phyloP scores from a whole-genome alignment of 768 basidiomycete species.

The Hortiboletus campestris region DNA sequence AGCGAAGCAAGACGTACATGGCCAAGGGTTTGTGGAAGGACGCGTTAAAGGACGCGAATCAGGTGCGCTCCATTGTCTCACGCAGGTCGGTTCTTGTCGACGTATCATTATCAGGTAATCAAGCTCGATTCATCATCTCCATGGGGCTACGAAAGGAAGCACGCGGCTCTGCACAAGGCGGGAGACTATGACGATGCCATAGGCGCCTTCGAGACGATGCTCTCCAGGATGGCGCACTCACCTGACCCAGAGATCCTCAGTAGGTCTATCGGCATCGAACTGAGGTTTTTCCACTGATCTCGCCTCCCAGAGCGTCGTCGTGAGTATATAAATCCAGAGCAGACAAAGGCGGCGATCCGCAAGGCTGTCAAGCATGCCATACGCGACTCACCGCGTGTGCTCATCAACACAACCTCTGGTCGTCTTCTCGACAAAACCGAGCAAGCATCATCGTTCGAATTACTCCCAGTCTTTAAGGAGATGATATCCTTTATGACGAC shows the following conservation, averaged over 20 bases:
- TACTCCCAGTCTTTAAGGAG: conserved; percentile 1
- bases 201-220: conserved; percentile 5
- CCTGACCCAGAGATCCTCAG: not conserved
- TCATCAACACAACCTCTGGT: conserved; percentile 11
- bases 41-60: conserved; percentile 9
- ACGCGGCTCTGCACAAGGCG: conserved; percentile 1
- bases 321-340: not conserved
- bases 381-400: conserved; percentile 1
- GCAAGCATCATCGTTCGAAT: conserved; percentile 7
- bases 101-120: conserved; percentile 2
- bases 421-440: conserved; percentile 1
- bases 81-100: not conserved
- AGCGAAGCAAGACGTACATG: conserved; percentile 5
- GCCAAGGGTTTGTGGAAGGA: not conserved
- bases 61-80: not conserved
- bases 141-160: conserved; percentile 10
- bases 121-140: conserved; percentile 6
- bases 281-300: not conserved
- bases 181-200: not conserved
- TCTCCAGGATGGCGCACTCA: conserved; percentile 6
- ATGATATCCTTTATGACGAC: conserved; percentile 13
- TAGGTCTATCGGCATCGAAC: not conserved
- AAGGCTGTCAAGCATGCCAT: not conserved
- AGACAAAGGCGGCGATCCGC: not conserved
- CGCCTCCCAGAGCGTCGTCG: not conserved